phyloP scores from a whole-genome alignment of 23 red algal species.

The Gracilaria gracilis region DNA sequence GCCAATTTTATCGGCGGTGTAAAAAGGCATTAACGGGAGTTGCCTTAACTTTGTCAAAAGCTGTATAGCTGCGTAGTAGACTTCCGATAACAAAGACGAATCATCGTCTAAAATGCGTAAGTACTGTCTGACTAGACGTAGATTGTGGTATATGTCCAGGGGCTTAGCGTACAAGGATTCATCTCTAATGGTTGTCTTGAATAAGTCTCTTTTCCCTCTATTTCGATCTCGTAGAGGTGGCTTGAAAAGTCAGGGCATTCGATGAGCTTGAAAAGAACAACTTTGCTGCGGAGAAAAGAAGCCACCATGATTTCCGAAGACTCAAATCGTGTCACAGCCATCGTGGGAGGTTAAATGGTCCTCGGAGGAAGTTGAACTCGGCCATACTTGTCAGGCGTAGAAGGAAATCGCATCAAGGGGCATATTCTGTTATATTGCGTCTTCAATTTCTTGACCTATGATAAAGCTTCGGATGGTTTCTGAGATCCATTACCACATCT shows the following conservation, averaged over 20 bases:
- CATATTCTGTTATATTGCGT: too few relatives aligned
- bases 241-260: neutral
- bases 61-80: neutral
- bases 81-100: neutral
- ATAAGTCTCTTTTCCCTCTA: neutral
- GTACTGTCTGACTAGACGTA: too few relatives aligned
- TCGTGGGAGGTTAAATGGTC: too few relatives aligned
- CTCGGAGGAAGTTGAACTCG: too few relatives aligned
- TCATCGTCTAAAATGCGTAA: neutral
- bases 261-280: neutral
- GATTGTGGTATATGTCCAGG: neutral
- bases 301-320: too few relatives aligned
- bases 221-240: neutral
- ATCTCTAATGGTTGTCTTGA: neutral
- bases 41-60: neutral
- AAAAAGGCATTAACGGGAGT: neutral
- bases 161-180: neutral
- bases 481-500: too few relatives aligned
- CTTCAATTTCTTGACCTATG: too few relatives aligned
- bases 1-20: neutral
- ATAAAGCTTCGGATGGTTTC: too few relatives aligned
- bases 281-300: neutral
- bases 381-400: too few relatives aligned
- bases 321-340: too few relatives aligned
- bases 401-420: too few relatives aligned